Evolutionary conservation across 768 basidiomycete species (phyloP), one percentile per base, ranked within the genome.

Genomic region (Tricholoma sp.): DNA sequence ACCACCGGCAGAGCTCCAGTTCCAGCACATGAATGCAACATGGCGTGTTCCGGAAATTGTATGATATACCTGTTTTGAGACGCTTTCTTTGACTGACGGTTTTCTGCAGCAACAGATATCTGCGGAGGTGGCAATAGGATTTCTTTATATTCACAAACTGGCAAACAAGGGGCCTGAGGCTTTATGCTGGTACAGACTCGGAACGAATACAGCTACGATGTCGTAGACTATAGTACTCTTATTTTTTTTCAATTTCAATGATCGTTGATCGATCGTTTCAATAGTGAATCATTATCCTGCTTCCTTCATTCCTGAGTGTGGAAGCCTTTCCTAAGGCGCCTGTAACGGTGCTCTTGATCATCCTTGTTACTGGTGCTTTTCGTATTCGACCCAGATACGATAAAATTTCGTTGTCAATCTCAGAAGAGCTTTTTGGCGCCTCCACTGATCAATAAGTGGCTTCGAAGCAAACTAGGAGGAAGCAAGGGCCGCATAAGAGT

Each of bases 21-120:
- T 7, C 50, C 66, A 2, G 64, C 66, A 13, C 60, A 55, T 13
- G 65, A 72, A 18, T 73, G 73, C 55, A 64, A 62, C 6, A 69
- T 63, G 65, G 10, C 67, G 2, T 75, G 74, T 50, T 61, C 66
- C 12, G 72, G 72, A 20, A 66, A 68, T 51, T 34, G 72, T 70
- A 59, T n/a, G 65, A 60, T 8, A 6, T 54, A n/a, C 53, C 10
- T 55, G 4, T 3, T 59, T 54, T 28, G 33, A 29, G 20, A 10
- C n/a, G 1, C 17, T 4, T 18, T 47, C 4, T 24, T 34, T 31
- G 29, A 7, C 32, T 24, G 10, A 20, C 59, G 12, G 17, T n/a
- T 53, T 9, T 41, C 32, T 42, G 20, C 53, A 72, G 73, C 59
- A 4, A 58, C 48, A 52, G 65, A 72, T 41, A 68, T 53, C 17